Conservation (phyloP, 2,329 filamentous ascomycete species). For the Fusarium drepaniforme region DNA sequence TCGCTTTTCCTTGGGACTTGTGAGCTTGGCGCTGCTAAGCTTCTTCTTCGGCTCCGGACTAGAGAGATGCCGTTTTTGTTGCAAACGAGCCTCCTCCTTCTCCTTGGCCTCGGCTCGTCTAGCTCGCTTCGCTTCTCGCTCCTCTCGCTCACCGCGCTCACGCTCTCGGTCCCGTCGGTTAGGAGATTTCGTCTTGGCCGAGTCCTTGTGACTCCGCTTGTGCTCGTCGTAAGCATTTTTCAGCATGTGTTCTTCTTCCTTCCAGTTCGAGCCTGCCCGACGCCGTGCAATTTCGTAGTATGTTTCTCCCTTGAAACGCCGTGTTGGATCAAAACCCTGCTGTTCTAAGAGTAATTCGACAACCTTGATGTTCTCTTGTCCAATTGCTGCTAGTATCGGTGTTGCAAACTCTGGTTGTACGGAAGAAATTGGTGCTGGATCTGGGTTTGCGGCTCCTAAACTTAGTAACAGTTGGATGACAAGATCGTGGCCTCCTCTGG, state of each 20-base stretch:
- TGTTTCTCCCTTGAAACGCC: slow-evolving; percentile 79
- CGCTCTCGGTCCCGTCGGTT: slow-evolving; percentile 58
- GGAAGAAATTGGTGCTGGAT: slow-evolving; percentile 74
- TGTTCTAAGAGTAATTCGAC: slow-evolving; percentile 84
- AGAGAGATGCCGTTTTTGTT: slow-evolving; percentile 60
- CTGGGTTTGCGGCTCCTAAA: slow-evolving; percentile 73
- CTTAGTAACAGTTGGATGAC: slow-evolving; percentile 84
- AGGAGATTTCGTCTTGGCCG: slow-evolving; percentile 64
- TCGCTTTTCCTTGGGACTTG: slow-evolving; percentile 64
- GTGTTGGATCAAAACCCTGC: slow-evolving; percentile 83
- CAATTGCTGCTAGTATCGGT: slow-evolving; percentile 94
- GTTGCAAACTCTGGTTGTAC: slow-evolving; percentile 81
- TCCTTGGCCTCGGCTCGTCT: slow-evolving; percentile 60
- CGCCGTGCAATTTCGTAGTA: slow-evolving; percentile 91
- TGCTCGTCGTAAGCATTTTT: slow-evolving; percentile 80
- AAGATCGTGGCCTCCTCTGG: slow-evolving; percentile 90
- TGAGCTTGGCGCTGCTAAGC: slow-evolving; percentile 48
- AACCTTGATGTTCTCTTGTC: slow-evolving; percentile 87
- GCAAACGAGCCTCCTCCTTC: slow-evolving; percentile 57
- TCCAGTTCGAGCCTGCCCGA: slow-evolving; percentile 88
- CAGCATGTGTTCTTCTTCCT: slow-evolving; percentile 85
- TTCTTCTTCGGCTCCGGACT: slow-evolving; percentile 65
- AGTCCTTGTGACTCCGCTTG: slow-evolving; percentile 64
- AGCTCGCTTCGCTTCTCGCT: slow-evolving; percentile 57
- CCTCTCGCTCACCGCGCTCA: slow-evolving; percentile 57